Evolutionary conservation across 2,329 filamentous ascomycete species (phyloP).

Genomic region (Daldinia eschscholtzii): DNA sequence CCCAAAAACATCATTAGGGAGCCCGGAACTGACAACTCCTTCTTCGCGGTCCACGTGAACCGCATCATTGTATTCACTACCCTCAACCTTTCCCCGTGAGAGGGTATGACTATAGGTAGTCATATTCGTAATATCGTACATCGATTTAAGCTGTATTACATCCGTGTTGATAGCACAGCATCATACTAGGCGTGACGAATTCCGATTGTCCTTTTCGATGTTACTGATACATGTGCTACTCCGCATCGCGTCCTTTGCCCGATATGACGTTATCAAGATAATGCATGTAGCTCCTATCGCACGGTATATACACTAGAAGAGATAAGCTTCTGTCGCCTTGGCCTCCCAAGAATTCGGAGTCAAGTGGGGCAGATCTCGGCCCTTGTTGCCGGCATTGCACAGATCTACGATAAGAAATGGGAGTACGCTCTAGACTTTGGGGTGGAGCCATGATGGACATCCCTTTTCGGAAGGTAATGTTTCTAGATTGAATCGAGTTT

Average conservation of each 20-base stretch:
- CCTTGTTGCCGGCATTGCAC: conserved; percentile 6
- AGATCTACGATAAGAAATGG: conserved; percentile 10
- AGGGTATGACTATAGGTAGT: conserved; percentile 18
- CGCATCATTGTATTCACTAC: not conserved
- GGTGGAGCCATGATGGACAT: not conserved
- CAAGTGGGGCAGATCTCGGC: conserved; percentile 15
- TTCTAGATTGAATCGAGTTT: conserved; percentile 27
- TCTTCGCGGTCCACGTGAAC: conserved; percentile 20
- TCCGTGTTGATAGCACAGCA: not conserved
- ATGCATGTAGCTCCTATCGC: conserved; percentile 8
- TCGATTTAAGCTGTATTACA: not conserved
- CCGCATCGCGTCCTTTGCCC: not conserved
- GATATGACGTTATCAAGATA: conserved; percentile 8
- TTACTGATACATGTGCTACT: conserved; percentile 3
- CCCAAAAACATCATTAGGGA: conserved; percentile 58
- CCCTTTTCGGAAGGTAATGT: conserved; percentile 30
- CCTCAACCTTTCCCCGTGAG: conserved; percentile 22
- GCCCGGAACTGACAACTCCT: conserved; percentile 30
- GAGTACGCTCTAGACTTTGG: conserved; percentile 3
- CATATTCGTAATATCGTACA: not conserved
- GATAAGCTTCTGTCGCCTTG: conserved; percentile 23
- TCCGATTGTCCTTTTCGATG: not conserved
- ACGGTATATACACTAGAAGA: conserved; percentile 23
- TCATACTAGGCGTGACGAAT: not conserved
- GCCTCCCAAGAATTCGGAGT: conserved; percentile 10